A percentile compares a stretch with the other conserved stretches of the same genome.
Evolutionary conservation across 768 basidiomycete species (phyloP).

Genomic region (Pleurotus eryngii): DNA sequence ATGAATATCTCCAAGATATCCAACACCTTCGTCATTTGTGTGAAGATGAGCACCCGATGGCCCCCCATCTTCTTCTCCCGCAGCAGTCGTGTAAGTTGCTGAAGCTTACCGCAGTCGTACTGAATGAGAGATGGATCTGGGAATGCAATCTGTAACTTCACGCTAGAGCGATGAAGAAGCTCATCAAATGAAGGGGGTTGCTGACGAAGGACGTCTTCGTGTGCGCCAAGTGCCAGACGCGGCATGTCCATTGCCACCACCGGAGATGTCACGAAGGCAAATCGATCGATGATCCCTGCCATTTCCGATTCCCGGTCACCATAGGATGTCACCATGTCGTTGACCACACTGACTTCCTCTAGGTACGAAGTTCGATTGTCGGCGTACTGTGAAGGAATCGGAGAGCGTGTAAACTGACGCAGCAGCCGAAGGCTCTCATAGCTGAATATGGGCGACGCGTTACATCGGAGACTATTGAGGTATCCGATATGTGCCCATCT

Average conservation of each 20-base stretch:
- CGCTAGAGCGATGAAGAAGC: conserved; percentile 65
- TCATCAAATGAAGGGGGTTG: conserved; percentile 56
- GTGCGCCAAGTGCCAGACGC: conserved; percentile 51
- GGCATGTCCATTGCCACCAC: conserved; percentile 78
- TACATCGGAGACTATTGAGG: conserved; percentile 72
- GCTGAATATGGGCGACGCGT: conserved; percentile 40
- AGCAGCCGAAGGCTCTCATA: conserved; percentile 43
- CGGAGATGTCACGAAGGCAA: conserved; percentile 78
- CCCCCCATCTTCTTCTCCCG: conserved; percentile 83
- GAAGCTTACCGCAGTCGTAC: conserved; percentile 95
- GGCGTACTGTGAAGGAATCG: conserved; percentile 50
- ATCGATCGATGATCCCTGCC: conserved; percentile 54
- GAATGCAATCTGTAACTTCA: conserved; percentile 90
- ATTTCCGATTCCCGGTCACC: conserved; percentile 53
- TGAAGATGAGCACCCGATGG: conserved; percentile 91
- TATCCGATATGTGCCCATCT: conserved; percentile 72
- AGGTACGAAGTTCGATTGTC: conserved; percentile 36
- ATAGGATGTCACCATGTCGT: conserved; percentile 62
- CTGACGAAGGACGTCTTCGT: conserved; percentile 20
- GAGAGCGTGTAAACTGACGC: conserved; percentile 34
- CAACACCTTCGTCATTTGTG: conserved; percentile 93
- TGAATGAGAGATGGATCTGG: conserved; percentile 87
- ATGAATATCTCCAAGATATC: conserved; percentile 94
- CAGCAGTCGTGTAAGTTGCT: conserved; percentile 74
- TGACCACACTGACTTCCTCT: conserved; percentile 38